These are phyloP conservation scores for Acer negundo DNA, from an alignment of 345 rosid genomes.

Conservation along the genomic window DNA sequence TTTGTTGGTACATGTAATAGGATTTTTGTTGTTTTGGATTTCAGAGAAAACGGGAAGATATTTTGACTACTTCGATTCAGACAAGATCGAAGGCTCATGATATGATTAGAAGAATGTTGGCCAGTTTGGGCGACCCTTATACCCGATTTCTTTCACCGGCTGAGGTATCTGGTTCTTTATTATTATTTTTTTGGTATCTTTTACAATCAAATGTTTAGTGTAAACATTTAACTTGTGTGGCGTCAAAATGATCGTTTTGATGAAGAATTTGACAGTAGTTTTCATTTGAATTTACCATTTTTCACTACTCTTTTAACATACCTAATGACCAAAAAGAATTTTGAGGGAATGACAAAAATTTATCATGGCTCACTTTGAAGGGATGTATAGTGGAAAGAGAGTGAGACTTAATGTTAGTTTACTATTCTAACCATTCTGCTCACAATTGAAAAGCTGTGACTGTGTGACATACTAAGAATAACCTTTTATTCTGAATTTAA, in stretches of 20 bases:
- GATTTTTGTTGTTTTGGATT: background rate
- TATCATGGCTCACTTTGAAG: background rate
- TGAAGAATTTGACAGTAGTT: too few relatives aligned
- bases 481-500: background rate
- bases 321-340: background rate
- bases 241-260: background rate
- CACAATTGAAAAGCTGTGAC: background rate
- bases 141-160: constrained; percentile 85
- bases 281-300: too few relatives aligned
- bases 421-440: background rate
- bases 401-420: background rate
- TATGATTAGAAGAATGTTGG: constrained; percentile 73
- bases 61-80: constrained; percentile 56
- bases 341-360: background rate
- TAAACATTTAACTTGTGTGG: background rate
- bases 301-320: background rate
- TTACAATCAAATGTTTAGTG: background rate
- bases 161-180: constrained; percentile 49
- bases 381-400: background rate
- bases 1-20: background rate
- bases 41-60: constrained; percentile 70
- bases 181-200: background rate
- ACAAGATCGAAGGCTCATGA: constrained; percentile 83
- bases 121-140: constrained; percentile 84
- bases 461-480: background rate